Evolutionary conservation across 1,284 basidiomycete species (phyloP).

Genomic region (Anthracocystis walkeri): DNA sequence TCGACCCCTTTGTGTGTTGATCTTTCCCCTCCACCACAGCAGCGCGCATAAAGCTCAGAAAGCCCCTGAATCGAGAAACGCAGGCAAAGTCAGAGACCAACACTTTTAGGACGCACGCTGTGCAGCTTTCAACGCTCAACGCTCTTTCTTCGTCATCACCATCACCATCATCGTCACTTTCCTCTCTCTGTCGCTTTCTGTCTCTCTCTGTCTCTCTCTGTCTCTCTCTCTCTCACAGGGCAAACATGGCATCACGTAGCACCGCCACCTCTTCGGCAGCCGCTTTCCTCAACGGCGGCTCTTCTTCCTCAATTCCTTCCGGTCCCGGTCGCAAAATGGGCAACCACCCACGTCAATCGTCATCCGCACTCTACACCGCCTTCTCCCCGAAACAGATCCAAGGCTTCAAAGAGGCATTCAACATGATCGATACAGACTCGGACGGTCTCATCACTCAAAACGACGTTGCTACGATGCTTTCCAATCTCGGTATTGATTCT

Average conservation of each 20-base stretch:
- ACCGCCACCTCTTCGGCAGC: constrained; percentile 41
- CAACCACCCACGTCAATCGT: constrained; percentile 60
- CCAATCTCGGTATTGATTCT: constrained; percentile 60
- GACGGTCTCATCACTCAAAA: constrained; percentile 68
- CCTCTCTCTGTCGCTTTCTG: no score
- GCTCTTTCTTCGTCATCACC: not conserved
- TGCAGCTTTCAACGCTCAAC: not conserved
- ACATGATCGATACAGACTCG: constrained; percentile 69
- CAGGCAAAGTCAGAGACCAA: constrained; percentile 24
- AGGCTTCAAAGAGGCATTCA: constrained; percentile 71
- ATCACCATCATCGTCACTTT: no score
- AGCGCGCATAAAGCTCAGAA: not conserved
- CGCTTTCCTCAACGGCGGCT: constrained; percentile 40
- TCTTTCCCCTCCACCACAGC: constrained; percentile 4
- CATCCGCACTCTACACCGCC: constrained; percentile 61
- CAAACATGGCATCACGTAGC: constrained; percentile 26
- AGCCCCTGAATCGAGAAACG: constrained; percentile 29
- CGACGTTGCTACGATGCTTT: constrained; percentile 66
- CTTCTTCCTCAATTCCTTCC: constrained; percentile 3
- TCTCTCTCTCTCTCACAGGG: not conserved
- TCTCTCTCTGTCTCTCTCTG: no score
- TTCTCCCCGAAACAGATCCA: constrained; percentile 69
- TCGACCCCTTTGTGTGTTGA: not conserved
- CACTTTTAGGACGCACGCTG: constrained; percentile 15
- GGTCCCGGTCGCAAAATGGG: constrained; percentile 17